Base-by-base conservation (phyloP, 805 yeast species). In the Jamesozyma spencerorum region DNA sequence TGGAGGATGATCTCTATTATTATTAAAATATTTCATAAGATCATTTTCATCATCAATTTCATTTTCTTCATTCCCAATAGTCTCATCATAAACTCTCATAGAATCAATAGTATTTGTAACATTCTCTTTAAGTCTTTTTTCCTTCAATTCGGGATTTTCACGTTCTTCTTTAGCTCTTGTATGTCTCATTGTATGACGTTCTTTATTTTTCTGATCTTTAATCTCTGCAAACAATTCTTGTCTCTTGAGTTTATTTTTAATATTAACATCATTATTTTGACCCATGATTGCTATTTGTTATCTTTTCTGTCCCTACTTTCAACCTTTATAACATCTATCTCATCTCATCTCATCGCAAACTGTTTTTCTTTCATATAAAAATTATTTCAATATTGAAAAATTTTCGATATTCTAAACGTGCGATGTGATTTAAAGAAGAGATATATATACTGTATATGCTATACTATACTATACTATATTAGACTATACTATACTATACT, bases 81-180 rank as follows among this genome's bases (percentile, higher is more conserved):
- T 84, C 60, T 88, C 96, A 58, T 87, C 97, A 50, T 63, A 87
- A 1, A 80, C 90, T 57, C 97, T 69, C 69, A 83, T 84, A 40
- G 76, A 71, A 51, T 87, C 97, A 38, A 86, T 75, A 4, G 97
- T 87, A 18, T 75, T 77, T 3, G 96, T 86, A 2, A 83, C 76
- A 58, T 87, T 86, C 41, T 72, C 77, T 4, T 76, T 74, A 30
- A 90, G 68, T 61, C 98, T 78, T 57, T 87, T 81, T 41, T 77
- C 85, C 57, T 75, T 83, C 43, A 85, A 64, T 49, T 81, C 86
- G 1, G 97, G 96, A 54, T 88, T 82, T 22, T 72, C 76, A 41
- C 81, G 68, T 62, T 92, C 97, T 47, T 81, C 90, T 54, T 81
- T 81, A n/a, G 94, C 92, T 56, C 96, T 74, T 34, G 78, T 76